These are phyloP conservation scores for Ammopiptanthus mongolicus DNA, from an alignment of 306 rosid species.

Conservation along the genomic window DNA sequence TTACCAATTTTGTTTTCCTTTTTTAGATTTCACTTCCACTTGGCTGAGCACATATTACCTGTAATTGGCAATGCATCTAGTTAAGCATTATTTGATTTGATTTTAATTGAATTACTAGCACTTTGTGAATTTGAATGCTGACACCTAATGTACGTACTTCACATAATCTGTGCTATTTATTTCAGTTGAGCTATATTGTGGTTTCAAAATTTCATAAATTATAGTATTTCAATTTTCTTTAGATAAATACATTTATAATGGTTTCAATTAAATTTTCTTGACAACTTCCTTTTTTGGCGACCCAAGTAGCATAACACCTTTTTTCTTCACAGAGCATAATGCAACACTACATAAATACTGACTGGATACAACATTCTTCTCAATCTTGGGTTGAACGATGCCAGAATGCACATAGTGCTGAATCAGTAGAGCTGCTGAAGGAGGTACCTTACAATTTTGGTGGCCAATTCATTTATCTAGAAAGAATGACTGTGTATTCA, in stretches of 20 bases:
- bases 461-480: neutral
- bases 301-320: constrained; percentile 1
- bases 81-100: constrained; percentile 2
- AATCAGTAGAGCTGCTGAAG: constrained; percentile 58
- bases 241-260: neutral
- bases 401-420: constrained; percentile 66
- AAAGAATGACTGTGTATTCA: neutral
- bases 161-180: neutral
- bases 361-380: constrained; percentile 55
- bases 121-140: neutral
- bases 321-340: constrained; percentile 55
- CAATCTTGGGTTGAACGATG: constrained; percentile 60
- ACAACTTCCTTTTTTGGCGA: constrained; percentile 9
- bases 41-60: neutral
- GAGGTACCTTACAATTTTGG: constrained; percentile 53
- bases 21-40: neutral
- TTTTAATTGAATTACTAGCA: neutral
- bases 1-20: neutral
- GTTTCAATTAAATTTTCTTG: neutral
- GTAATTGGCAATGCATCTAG: neutral
- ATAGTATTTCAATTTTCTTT: neutral
- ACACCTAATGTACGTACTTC: neutral
- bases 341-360: constrained; percentile 42
- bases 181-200: neutral
- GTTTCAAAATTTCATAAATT: neutral